A percentile compares a stretch with the other conserved stretches of the same genome.
These are phyloP conservation scores for Blastobotrys ciferrii DNA, from an alignment of 1,139 yeast genomes.

Conservation along the genomic window DNA sequence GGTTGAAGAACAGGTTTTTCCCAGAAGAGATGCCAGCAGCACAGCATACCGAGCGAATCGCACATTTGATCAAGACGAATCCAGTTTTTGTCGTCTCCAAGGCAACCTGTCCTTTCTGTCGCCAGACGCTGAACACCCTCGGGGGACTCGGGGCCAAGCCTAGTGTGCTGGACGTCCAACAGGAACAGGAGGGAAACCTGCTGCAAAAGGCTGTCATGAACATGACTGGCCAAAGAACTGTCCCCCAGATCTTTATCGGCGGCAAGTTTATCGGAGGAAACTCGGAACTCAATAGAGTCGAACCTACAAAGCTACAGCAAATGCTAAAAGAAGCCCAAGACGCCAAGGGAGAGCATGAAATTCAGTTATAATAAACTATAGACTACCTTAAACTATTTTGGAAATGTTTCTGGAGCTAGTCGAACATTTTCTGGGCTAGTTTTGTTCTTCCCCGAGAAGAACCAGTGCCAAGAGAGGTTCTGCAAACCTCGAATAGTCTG, in stretches of 20 bases:
- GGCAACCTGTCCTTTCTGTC: slow-evolving; percentile 38
- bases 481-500: no score
- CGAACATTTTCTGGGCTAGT: no score
- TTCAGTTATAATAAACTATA: background rate
- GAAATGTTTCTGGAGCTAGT: no score
- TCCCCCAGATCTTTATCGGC: slow-evolving; percentile 85
- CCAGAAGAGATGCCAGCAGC: slow-evolving; percentile 15
- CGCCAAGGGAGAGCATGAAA: slow-evolving; percentile 5
- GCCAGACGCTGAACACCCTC: slow-evolving; percentile 13
- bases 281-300: slow-evolving; percentile 63
- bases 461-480: no score
- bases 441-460: no score
- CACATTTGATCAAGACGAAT: slow-evolving; percentile 54
- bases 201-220: slow-evolving; percentile 76
- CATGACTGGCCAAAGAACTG: slow-evolving; percentile 87
- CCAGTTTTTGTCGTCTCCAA: slow-evolving; percentile 78
- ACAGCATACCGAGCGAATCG: slow-evolving; percentile 17
- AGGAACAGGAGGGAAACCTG: slow-evolving; percentile 51
- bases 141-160: slow-evolving; percentile 22
- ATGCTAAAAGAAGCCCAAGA: slow-evolving; percentile 30
- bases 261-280: slow-evolving; percentile 96
- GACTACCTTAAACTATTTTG: no score
- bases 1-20: slow-evolving; percentile 6
- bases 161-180: slow-evolving; percentile 26
- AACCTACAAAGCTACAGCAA: slow-evolving; percentile 46